A percentile compares a stretch with the other conserved stretches of the same genome.
Evolutionary conservation across 2,329 filamentous ascomycete species (phyloP).

Genomic region (Hirsutella rhossiliensis): DNA sequence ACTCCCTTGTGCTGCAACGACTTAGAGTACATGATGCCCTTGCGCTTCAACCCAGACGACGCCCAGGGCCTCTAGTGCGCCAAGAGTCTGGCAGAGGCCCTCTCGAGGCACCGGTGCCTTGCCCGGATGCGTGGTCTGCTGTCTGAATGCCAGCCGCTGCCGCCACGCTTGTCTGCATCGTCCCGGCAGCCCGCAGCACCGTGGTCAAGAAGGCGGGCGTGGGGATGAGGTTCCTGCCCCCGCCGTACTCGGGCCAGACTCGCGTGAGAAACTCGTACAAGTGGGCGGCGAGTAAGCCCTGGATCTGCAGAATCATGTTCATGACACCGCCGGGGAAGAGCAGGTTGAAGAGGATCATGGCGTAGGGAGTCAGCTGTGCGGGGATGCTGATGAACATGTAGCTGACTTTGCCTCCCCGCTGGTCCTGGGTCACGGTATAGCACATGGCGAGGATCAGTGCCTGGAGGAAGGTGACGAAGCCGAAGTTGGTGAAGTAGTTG

Average conservation of each 20-base stretch:
- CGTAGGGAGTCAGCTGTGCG: conserved; percentile 68
- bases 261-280: conserved; percentile 81
- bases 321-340: conserved; percentile 47
- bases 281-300: conserved; percentile 79
- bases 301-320: conserved; percentile 50
- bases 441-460: conserved; percentile 67
- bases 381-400: conserved; percentile 80
- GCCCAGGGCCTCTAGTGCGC: conserved; percentile 49
- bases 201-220: conserved; percentile 63
- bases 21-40: background rate
- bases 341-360: conserved; percentile 64
- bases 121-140: conserved; percentile 20
- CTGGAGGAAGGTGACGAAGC: conserved; percentile 33
- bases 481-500: conserved; percentile 19
- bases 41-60: conserved; percentile 40
- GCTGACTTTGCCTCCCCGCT: conserved; percentile 60
- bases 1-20: background rate
- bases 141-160: conserved; percentile 37
- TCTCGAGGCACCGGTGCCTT: conserved; percentile 26
- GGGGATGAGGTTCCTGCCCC: conserved; percentile 62
- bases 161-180: conserved; percentile 26
- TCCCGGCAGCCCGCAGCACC: conserved; percentile 40
- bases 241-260: conserved; percentile 80
- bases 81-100: conserved; percentile 51
- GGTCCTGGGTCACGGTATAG: conserved; percentile 81